Percentiles rank a stretch among this genome's conserved stretches.
phyloP scores from a whole-genome alignment of 805 yeast genomes.

The Schizosaccharomyces octosporus region DNA sequence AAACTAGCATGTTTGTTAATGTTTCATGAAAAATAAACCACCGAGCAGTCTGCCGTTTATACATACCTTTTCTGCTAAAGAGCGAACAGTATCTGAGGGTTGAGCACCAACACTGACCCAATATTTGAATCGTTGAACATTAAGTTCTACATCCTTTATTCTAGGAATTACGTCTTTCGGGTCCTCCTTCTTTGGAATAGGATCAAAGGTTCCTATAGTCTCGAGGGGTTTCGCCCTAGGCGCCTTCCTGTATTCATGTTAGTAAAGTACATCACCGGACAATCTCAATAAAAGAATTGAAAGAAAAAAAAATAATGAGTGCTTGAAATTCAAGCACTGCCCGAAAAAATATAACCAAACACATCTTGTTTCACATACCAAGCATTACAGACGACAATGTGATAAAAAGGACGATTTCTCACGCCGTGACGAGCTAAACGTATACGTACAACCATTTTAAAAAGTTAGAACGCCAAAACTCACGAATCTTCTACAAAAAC shows the following conservation, averaged over 20 bases:
- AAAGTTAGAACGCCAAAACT: too few relatives aligned
- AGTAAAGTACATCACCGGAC: not conserved
- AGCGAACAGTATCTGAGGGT: constrained; percentile 60
- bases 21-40: not conserved
- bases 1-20: too few relatives aligned
- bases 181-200: constrained; percentile 43
- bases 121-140: constrained; percentile 71
- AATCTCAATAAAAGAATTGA: not conserved
- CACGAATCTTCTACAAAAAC: too few relatives aligned
- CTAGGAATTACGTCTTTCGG: constrained; percentile 23
- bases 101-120: constrained; percentile 97
- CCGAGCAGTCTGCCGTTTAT: not conserved
- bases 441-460: constrained; percentile 32
- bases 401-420: constrained; percentile 63
- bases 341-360: not conserved
- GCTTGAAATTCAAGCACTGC: not conserved
- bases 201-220: constrained; percentile 83
- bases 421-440: constrained; percentile 86
- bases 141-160: constrained; percentile 56
- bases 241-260: not conserved
- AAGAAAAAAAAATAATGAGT: not conserved
- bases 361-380: constrained; percentile 11
- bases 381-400: constrained; percentile 67
- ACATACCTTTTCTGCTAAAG: constrained; percentile 38
- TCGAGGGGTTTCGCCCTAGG: constrained; percentile 40